Base-by-base conservation (phyloP, 2,329 filamentous ascomycete genomes). In the Beauveria australis region DNA sequence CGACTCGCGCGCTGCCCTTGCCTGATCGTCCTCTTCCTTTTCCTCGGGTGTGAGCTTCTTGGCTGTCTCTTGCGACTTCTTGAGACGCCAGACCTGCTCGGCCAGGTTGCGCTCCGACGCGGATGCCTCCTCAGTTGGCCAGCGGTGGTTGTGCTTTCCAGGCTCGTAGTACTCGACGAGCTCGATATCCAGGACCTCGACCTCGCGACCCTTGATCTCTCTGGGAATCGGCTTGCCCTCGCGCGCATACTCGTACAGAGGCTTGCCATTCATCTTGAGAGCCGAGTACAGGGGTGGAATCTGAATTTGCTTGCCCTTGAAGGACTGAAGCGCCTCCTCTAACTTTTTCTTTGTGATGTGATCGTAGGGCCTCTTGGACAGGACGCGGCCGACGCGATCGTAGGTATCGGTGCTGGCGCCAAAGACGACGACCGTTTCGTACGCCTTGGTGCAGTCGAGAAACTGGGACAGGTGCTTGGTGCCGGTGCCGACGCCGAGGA, bases 331-430 rank as follows among this genome's bases (percentile, higher is more conserved):
- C 18, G 88, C 89, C 70, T 89, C 82, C 74, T 96, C 89, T 0
- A 97, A 89, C 68, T 81, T 79, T 56, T 89, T 86, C 60, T 81
- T 83, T 7, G 92, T 97, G 62, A 99, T 82, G 70, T 96, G 89
- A 59, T 88, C 85, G 72, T 93, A 94, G 6, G 83, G 79, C 44
- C 86, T 87, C 67, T 85, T 85, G 65, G 85, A 85, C 46, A 97
- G 82, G 46, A 97, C 79, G 73, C 94, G 93, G 22, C 94, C 94
- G 8, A 89, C 82, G 16, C 86, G 81, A 72, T 99, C 94, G 73
- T 97, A 97, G 18, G 88, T 92, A 73, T 97, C 94, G 51, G 93
- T 97, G 68, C 89, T 91, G 9, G 90, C 91, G 61, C 94, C 94
- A 69, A 99, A 97, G 4, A 97, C 76, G 0, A 97, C 84, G 3